Evolutionary conservation across 148 eudicot species (phyloP), one percentile per base, ranked within the genome.

Genomic region (Arctostaphylos glauca): DNA sequence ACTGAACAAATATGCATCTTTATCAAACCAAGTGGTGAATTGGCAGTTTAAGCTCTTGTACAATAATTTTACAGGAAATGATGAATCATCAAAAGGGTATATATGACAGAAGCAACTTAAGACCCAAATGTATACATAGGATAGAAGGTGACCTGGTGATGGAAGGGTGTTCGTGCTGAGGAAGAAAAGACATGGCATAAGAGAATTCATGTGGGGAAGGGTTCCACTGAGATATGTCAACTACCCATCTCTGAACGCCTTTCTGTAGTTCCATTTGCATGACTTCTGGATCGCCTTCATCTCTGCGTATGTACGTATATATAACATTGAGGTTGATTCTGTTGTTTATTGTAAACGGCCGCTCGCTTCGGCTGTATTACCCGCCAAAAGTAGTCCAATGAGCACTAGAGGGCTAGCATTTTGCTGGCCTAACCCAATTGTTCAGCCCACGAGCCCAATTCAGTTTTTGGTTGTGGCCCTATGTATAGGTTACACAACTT

Each of bases 191-290:
- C 81, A 92, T 82, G 79, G 89, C 88, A 16, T 70, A 23, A 58
- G 86, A 82, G 90, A 95, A 91, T 9, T 84, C 77, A 6, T 77
- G 46, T 55, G 87, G 79, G 15, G 93, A 86, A 79, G 97, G 93
- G 14, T 88, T 84, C 98, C 97, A 95, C 16, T 79, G 60, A 38
- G 97, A 95, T 49, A 93, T 87, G 87, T 95, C 90, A 44, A 95
- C 92, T 62, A 91, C 38, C 98, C 98, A 95, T 84, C 98, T 91
- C 84, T 89, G 86, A 5, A 90, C 92, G 2, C 90, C 92, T 25
- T 81, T 88, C 47, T 88, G 88, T 87, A 89, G 9, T 54, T 85
- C 87, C 87, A 82, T 82, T 83, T 79, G 73, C 2, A 9, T 0
- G 3, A 19, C 76, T 44, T 9, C 18, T 52, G 1, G 19, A 18